phyloP scores from a whole-genome alignment of 495 filamentous ascomycete species.

The Aspergillus heteromorphus region DNA sequence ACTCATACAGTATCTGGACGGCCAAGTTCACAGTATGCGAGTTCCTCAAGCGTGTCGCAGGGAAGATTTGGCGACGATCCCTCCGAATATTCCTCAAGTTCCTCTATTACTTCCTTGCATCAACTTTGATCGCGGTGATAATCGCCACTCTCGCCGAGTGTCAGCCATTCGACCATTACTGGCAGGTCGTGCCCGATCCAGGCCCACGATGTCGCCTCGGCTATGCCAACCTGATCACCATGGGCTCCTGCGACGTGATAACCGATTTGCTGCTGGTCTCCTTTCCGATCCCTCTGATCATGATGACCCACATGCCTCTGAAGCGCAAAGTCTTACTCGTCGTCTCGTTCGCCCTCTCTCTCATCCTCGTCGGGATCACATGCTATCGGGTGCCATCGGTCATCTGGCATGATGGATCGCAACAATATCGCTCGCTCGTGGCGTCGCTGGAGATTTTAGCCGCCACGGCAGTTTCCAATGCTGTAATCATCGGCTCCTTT shows the following conservation, averaged over 20 bases:
- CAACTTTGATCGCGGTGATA: slow-evolving; percentile 73
- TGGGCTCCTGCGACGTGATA: slow-evolving; percentile 79
- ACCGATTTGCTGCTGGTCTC: slow-evolving; percentile 82
- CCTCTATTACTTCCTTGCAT: slow-evolving; percentile 67
- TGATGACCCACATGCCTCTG: slow-evolving; percentile 62
- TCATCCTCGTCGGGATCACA: slow-evolving; percentile 68
- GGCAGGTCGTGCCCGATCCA: slow-evolving; percentile 88
- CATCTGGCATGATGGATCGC: slow-evolving; percentile 54
- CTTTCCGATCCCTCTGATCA: slow-evolving; percentile 83
- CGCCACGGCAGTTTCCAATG: slow-evolving; percentile 71
- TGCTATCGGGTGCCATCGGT: slow-evolving; percentile 72
- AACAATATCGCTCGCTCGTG: slow-evolving; percentile 70
- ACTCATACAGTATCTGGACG: slow-evolving; percentile 68
- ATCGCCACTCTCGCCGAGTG: slow-evolving; percentile 82
- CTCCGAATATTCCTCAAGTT: slow-evolving; percentile 61
- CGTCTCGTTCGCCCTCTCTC: slow-evolving; percentile 73
- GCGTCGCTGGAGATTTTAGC: slow-evolving; percentile 76
- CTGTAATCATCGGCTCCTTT: slow-evolving; percentile 74
- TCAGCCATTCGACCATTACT: slow-evolving; percentile 77
- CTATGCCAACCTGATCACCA: slow-evolving; percentile 78
- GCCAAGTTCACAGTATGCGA: slow-evolving; percentile 87
- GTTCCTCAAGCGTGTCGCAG: slow-evolving; percentile 76
- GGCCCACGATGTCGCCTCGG: slow-evolving; percentile 78
- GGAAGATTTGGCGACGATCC: slow-evolving; percentile 61
- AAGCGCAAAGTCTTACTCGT: slow-evolving; percentile 63